Conservation (phyloP, 306 rosid species). For the Trifolium pratense region DNA sequence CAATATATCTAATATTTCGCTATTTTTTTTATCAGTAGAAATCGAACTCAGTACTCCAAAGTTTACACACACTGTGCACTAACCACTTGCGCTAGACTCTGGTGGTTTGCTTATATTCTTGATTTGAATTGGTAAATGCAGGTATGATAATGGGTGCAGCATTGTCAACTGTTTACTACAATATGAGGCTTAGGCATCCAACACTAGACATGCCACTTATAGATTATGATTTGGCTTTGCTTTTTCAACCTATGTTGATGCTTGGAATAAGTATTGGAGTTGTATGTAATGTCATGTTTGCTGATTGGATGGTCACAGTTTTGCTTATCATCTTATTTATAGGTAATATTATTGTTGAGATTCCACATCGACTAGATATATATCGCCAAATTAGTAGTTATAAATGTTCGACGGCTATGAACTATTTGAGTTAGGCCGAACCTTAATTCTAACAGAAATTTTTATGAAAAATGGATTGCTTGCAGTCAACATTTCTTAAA, state of each 20-base stretch:
- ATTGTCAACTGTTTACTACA: slow-evolving; percentile 75
- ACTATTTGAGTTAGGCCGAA: not conserved
- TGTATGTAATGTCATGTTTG: slow-evolving; percentile 81
- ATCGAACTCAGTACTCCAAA: not conserved
- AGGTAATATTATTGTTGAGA: slow-evolving; percentile 46
- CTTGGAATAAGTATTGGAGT: slow-evolving; percentile 91
- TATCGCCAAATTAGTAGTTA: not conserved
- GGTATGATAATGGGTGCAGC: slow-evolving; percentile 95
- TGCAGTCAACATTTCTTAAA: not conserved
- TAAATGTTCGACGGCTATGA: not conserved
- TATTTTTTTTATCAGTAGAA: not conserved
- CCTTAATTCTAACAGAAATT: not conserved
- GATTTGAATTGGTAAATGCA: slow-evolving; percentile 35
- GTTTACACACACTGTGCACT: not conserved
- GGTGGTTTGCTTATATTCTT: not conserved
- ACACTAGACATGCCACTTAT: slow-evolving; percentile 74
- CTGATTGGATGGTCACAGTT: slow-evolving; percentile 92
- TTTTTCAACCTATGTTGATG: slow-evolving; percentile 90
- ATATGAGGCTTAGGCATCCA: slow-evolving; percentile 76
- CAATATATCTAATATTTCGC: not conserved
- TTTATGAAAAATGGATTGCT: too few species aligned
- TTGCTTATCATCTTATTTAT: slow-evolving; percentile 72
- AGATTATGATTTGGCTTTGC: slow-evolving; percentile 82
- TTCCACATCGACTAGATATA: not conserved
- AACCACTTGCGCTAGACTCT: not conserved